phyloP scores from a whole-genome alignment of 2,329 filamentous ascomycete species.

The Hymenotorrendiella dingleyae region DNA sequence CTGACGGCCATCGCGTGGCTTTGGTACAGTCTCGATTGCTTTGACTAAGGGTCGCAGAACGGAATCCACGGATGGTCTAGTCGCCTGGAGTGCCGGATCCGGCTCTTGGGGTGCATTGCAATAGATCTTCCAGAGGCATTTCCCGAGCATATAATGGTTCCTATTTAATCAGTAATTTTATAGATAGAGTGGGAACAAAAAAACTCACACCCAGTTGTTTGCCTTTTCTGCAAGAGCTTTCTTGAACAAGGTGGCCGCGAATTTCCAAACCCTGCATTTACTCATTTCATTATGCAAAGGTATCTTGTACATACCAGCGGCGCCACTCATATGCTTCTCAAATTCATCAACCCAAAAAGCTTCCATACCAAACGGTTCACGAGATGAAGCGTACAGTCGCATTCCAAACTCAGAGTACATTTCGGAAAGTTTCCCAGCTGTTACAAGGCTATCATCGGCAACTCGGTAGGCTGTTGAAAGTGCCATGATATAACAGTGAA shows the following conservation, averaged over 20 bases:
- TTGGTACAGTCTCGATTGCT: conserved; percentile 56
- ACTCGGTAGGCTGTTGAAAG: conserved; percentile 53
- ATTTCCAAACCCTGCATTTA: conserved; percentile 58
- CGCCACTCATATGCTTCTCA: conserved; percentile 52
- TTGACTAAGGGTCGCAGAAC: conserved; percentile 52
- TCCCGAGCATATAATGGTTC: conserved; percentile 63
- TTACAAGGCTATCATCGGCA: conserved; percentile 48
- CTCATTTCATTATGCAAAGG: conserved; percentile 51
- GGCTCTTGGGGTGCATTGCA: conserved; percentile 37
- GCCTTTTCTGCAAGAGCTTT: conserved; percentile 52
- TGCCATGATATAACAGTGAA: conserved; percentile 55
- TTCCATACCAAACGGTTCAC: conserved; percentile 62
- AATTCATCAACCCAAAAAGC: conserved; percentile 58
- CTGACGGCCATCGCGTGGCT: conserved; percentile 50
- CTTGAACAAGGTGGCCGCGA: conserved; percentile 55
- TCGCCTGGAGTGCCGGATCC: conserved; percentile 32
- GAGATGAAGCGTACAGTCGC: conserved; percentile 61
- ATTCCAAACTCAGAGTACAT: conserved; percentile 64
- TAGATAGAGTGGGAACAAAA: background rate
- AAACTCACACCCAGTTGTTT: conserved; percentile 55
- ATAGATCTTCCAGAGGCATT: conserved; percentile 69
- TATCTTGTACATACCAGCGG: conserved; percentile 50
- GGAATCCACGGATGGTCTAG: conserved; percentile 32
- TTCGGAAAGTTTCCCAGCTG: conserved; percentile 52
- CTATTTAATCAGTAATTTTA: conserved; percentile 31